Evolutionary conservation across 768 basidiomycete genomes (phyloP), one percentile per base, ranked within the genome.

Genomic region (Punctularia strigosozonata): DNA sequence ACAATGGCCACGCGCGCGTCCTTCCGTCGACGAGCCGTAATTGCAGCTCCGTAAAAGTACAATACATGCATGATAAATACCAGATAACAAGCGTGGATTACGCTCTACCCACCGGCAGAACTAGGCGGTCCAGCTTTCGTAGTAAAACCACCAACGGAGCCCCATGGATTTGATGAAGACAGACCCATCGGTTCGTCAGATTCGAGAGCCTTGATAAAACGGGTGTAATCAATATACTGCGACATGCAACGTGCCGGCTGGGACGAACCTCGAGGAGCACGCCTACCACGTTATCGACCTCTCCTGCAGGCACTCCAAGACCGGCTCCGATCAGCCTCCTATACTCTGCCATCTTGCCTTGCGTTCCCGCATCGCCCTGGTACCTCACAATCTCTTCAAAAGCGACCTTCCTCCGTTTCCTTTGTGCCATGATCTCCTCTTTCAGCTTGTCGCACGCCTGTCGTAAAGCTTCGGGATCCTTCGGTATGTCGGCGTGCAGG

Each of bases 231-330:
- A n/a, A n/a, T n/a, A n/a, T n/a, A n/a, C n/a, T n/a, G n/a, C n/a
- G n/a, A n/a, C n/a, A n/a, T n/a, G n/a, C n/a, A n/a, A n/a, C n/a
- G n/a, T n/a, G n/a, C n/a, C n/a, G n/a, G n/a, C n/a, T n/a, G n/a
- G n/a, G n/a, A n/a, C n/a, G n/a, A n/a, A 84, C 86, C 74, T 94
- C 88, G 14, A 91, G 67, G 30, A 98, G 61, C 69, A 85, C 82
- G 19, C 75, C 77, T 43, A 95, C 66, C 4, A 91, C 80, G 43
- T 75, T 73, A 50, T 97, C 92, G 25, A 97, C 84, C 44, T 97
- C 91, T n/a, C 75, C 66, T 2, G 83, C 76, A 3, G 81, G 73
- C 22, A 91, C 72, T 0, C 87, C 84, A 18, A 89, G 89, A 0
- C 88, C 91, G 13, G 88, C 80, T 23, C 83, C 81, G 50, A 99